A percentile compares a stretch with the other conserved stretches of the same genome.
Evolutionary conservation across 2,329 filamentous ascomycete genomes (phyloP).

Genomic region (Aotearoamyces nothofagi): DNA sequence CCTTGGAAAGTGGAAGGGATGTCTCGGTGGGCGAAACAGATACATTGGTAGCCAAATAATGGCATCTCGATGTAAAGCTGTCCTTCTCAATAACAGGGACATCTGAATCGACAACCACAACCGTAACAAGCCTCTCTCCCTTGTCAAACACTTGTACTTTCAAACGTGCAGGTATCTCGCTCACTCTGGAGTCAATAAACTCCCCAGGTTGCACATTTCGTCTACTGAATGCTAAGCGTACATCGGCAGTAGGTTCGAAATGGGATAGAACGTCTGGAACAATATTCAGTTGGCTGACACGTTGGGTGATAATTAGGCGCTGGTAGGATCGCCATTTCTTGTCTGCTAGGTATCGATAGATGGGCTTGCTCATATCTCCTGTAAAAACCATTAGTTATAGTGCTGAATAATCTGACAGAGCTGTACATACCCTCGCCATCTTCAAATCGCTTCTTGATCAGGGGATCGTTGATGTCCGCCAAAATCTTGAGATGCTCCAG

Average conservation of each 20-base stretch:
- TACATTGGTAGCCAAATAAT: slow-evolving; percentile 71
- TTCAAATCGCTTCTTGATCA: slow-evolving; percentile 88
- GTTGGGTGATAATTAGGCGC: slow-evolving; percentile 65
- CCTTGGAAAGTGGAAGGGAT: slow-evolving; percentile 47
- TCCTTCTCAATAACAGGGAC: slow-evolving; percentile 68
- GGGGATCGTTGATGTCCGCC: slow-evolving; percentile 87
- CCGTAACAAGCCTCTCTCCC: slow-evolving; percentile 66
- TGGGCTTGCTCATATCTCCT: slow-evolving; percentile 94
- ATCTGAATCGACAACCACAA: slow-evolving; percentile 81
- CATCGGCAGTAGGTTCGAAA: slow-evolving; percentile 64
- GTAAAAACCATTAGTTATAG: slow-evolving; percentile 10
- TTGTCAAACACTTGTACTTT: slow-evolving; percentile 74
- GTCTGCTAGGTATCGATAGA: slow-evolving; percentile 83
- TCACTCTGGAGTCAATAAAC: slow-evolving; percentile 59
- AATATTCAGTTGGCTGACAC: slow-evolving; percentile 73
- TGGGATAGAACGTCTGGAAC: slow-evolving; percentile 76
- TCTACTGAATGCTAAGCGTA: slow-evolving; percentile 66
- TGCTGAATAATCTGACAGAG: slow-evolving; percentile 13
- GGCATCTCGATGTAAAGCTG: slow-evolving; percentile 65
- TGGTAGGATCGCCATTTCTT: slow-evolving; percentile 78
- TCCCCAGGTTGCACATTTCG: slow-evolving; percentile 60
- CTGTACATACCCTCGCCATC: slow-evolving; percentile 61
- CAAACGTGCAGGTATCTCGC: slow-evolving; percentile 59
- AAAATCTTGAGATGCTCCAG: slow-evolving; percentile 72
- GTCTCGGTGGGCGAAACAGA: slow-evolving; percentile 43